Conservation (phyloP, 163 green algal genomes). For the Chloroidium sp. region DNA sequence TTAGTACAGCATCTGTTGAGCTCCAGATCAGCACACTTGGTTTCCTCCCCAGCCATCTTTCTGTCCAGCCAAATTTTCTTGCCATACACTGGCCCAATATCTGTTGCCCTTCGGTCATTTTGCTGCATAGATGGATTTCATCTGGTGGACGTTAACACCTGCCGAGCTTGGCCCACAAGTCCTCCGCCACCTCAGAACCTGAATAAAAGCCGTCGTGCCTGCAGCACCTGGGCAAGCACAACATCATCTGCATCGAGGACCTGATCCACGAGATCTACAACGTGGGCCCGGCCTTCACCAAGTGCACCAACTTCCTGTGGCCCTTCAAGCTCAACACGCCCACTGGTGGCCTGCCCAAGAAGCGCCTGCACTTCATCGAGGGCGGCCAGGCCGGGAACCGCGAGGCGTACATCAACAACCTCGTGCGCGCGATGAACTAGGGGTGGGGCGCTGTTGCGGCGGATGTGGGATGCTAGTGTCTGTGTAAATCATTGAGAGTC, state of each 20-base stretch:
- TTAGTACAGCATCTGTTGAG: too few species aligned
- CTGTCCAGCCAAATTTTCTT: too few species aligned
- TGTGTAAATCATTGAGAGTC: too few species aligned
- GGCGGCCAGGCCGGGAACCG: slow-evolving; percentile 94
- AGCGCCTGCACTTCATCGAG: slow-evolving; percentile 98
- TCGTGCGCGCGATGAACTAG: slow-evolving; percentile 94
- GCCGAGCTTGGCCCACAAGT: too few species aligned
- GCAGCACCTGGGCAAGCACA: slow-evolving; percentile 78
- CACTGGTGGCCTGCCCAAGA: slow-evolving; percentile 82
- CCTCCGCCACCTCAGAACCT: too few species aligned
- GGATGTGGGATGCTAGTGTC: too few species aligned
- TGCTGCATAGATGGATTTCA: too few species aligned
- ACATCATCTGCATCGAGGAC: slow-evolving; percentile 99
- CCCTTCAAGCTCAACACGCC: slow-evolving; percentile 88
- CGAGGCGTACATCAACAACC: slow-evolving; percentile 94
- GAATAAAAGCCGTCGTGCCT: background rate
- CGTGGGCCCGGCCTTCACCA: slow-evolving; percentile 92
- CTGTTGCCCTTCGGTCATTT: too few species aligned
- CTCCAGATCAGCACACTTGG: too few species aligned
- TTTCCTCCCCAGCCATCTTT: too few species aligned
- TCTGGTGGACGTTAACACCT: too few species aligned
- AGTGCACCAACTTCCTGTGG: slow-evolving; percentile 95
- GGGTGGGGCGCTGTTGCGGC: background rate
- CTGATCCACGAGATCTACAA: slow-evolving; percentile 98
- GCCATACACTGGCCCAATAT: too few species aligned